phyloP scores from a whole-genome alignment of 1,139 yeast species.

The Kazachstania sp. region DNA sequence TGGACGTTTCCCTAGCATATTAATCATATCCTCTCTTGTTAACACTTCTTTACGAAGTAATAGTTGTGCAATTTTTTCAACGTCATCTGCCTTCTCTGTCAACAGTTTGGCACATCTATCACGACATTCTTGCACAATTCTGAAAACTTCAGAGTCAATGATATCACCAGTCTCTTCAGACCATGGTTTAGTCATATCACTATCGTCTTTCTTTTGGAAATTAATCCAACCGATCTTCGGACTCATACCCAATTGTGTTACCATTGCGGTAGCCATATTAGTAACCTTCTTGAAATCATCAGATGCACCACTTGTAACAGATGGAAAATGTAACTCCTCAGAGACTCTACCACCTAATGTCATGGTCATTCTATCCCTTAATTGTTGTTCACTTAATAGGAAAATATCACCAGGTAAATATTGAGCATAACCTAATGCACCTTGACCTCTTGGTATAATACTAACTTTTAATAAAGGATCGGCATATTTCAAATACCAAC shows the following conservation, averaged over 20 bases:
- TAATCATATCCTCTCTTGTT: conserved; percentile 75
- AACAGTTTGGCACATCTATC: conserved; percentile 46
- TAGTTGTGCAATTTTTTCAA: conserved; percentile 62
- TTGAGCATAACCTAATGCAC: conserved; percentile 78
- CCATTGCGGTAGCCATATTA: conserved; percentile 71
- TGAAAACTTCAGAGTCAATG: conserved; percentile 59
- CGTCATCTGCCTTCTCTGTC: conserved; percentile 50
- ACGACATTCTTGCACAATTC: conserved; percentile 49
- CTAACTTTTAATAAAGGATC: conserved; percentile 74
- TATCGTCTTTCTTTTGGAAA: conserved; percentile 43
- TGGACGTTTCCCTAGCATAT: conserved; percentile 64
- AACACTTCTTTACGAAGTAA: conserved; percentile 60
- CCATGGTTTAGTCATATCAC: conserved; percentile 57
- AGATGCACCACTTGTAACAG: conserved; percentile 73
- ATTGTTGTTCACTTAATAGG: conserved; percentile 56
- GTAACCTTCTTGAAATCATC: conserved; percentile 78
- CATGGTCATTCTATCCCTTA: conserved; percentile 70
- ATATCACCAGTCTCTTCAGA: conserved; percentile 60
- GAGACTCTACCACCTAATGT: conserved; percentile 73
- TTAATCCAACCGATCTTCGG: conserved; percentile 54
- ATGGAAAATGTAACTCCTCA: conserved; percentile 65
- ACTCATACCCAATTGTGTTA: conserved; percentile 69
- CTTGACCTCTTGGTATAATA: conserved; percentile 79
- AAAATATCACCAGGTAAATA: conserved; percentile 73
- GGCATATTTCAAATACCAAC: conserved; percentile 64